A percentile compares a stretch with the other conserved stretches of the same genome.
phyloP scores from a whole-genome alignment of 176 grass and related monocot genomes.

The Phoenix dactylifera region DNA sequence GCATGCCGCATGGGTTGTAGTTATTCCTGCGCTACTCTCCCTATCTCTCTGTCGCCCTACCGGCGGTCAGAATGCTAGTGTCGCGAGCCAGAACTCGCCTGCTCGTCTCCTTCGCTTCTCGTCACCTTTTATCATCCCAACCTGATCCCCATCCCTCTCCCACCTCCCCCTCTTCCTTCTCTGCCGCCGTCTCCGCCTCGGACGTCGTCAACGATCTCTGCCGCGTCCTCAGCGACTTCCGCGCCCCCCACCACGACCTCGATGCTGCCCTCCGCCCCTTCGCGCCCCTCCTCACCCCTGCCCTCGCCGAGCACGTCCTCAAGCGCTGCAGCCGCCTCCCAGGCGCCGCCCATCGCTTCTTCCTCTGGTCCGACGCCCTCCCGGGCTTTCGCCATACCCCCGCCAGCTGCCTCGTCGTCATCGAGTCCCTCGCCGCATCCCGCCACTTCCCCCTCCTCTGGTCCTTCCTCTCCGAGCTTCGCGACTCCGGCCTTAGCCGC shows the following conservation, averaged over 20 bases:
- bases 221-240: constrained; percentile 70
- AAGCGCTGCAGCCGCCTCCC: constrained; percentile 57
- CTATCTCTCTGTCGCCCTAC: not conserved
- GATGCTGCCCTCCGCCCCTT: constrained; percentile 37
- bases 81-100: constrained; percentile 3
- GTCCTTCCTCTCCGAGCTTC: constrained; percentile 65
- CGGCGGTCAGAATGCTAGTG: not conserved
- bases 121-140: not conserved
- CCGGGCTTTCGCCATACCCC: constrained; percentile 40
- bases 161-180: constrained; percentile 6
- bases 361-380: constrained; percentile 41
- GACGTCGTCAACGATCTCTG: constrained; percentile 48
- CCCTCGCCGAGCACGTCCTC: constrained; percentile 39
- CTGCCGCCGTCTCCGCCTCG: not conserved
- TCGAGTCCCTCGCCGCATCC: constrained; percentile 43
- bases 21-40: not conserved
- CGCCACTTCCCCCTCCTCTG: constrained; percentile 71
- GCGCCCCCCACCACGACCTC: constrained; percentile 68
- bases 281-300: constrained; percentile 35
- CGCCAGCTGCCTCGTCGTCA: constrained; percentile 40
- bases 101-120: constrained; percentile 10
- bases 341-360: constrained; percentile 54
- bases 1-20: too few relatives aligned
- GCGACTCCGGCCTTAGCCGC: not conserved
- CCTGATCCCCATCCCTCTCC: not conserved